A percentile compares a stretch with the other conserved stretches of the same genome.
Evolutionary conservation across 208 protist species (phyloP).

Genomic region (Vickermania spadyakhi): DNA sequence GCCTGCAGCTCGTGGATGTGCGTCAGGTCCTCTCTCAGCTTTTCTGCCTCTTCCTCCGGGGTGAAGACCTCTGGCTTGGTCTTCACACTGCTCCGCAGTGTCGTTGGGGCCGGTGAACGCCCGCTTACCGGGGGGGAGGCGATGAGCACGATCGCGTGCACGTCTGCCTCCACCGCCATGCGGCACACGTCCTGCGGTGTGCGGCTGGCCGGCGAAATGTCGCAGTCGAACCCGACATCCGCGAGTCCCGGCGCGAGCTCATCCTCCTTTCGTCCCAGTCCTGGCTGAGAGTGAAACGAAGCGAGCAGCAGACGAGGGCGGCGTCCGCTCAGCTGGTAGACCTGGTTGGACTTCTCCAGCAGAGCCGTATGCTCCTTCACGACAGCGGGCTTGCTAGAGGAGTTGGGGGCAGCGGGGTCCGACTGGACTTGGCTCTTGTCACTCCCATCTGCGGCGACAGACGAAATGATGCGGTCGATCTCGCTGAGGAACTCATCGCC

Average conservation of each 20-base stretch:
- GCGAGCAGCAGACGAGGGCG: not conserved
- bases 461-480: not conserved
- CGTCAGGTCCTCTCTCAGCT: not conserved
- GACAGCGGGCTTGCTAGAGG: not conserved
- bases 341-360: not conserved
- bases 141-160: slow-evolving; percentile 42
- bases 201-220: slow-evolving; percentile 91
- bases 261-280: not conserved
- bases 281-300: not conserved
- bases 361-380: not conserved
- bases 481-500: not conserved
- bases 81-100: not conserved
- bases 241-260: slow-evolving; percentile 89
- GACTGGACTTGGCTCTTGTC: too few species aligned
- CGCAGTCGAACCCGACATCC: slow-evolving; percentile 95
- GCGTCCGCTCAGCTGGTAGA: not conserved
- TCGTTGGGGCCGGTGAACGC: not conserved
- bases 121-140: not conserved
- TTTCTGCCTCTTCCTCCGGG: not conserved
- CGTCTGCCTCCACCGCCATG: slow-evolving; percentile 92
- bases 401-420: too few species aligned
- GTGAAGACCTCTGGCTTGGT: not conserved
- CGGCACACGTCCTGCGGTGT: slow-evolving; percentile 76
- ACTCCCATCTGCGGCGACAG: not conserved
- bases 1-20: not conserved